These are phyloP conservation scores for Apodospora peruviana DNA, from an alignment of 495 filamentous ascomycete species.

Conservation along the genomic window DNA sequence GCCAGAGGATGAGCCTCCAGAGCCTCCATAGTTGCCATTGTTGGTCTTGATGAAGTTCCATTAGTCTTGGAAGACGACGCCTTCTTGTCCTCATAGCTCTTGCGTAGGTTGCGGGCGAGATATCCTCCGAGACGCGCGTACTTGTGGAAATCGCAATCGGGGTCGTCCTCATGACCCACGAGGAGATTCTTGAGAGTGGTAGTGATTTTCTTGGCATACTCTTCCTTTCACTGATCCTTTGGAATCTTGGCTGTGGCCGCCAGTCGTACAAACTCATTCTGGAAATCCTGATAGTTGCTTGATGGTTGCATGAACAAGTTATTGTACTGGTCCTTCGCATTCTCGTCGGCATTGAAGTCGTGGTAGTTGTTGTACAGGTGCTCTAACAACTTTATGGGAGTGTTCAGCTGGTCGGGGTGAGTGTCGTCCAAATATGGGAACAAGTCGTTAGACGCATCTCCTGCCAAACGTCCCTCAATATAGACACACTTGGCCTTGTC, in stretches of 20 bases:
- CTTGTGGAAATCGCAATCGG: not conserved
- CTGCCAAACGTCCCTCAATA: not conserved
- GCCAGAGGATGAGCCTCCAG: not conserved
- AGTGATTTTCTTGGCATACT: not conserved
- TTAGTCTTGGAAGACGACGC: not conserved
- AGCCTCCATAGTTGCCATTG: not conserved
- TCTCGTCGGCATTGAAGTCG: not conserved
- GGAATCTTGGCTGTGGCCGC: not conserved
- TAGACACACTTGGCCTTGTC: not conserved
- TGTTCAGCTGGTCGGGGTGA: not conserved
- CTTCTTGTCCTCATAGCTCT: too few relatives aligned
- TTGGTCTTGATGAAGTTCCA: not conserved
- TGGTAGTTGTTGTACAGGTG: not conserved
- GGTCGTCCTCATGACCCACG: not conserved
- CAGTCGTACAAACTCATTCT: not conserved
- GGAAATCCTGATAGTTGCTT: not conserved
- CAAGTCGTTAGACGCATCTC: not conserved
- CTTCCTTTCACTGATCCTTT: not conserved
- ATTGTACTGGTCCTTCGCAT: not conserved
- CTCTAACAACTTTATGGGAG: not conserved
- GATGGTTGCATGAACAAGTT: not conserved
- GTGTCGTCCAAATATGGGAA: not conserved
- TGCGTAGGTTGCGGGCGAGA: too few relatives aligned
- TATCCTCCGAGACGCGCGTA: too few relatives aligned
- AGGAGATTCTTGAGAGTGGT: not conserved